Percentiles rank a stretch among this genome's conserved stretches.
phyloP scores from a whole-genome alignment of 2,329 filamentous ascomycete species.

The Leptographium wingfieldii region DNA sequence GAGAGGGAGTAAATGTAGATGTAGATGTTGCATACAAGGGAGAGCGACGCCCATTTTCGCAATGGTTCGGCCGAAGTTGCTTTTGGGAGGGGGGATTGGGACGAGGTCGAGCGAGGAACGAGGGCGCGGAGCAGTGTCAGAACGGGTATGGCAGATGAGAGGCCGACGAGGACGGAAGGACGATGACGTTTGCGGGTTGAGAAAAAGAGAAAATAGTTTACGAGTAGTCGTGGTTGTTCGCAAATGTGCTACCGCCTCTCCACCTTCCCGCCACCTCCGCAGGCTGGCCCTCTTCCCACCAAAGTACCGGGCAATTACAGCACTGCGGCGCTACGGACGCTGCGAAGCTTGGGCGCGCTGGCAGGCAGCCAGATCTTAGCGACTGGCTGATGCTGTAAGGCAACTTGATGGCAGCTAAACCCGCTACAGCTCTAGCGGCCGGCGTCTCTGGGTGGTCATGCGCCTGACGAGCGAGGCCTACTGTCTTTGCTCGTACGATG shows the following conservation, averaged over 20 bases:
- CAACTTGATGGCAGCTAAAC: neutral
- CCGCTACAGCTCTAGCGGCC: neutral
- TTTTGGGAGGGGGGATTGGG: neutral
- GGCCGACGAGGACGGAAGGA: neutral
- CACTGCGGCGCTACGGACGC: neutral
- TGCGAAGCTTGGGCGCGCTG: neutral
- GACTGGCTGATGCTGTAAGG: neutral
- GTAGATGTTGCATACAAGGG: slow-evolving; percentile 7
- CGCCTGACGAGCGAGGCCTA: no score
- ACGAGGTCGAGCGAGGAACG: neutral
- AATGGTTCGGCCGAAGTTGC: neutral
- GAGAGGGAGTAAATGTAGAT: neutral
- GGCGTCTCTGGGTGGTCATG: no score
- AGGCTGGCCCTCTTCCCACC: neutral
- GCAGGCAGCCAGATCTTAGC: neutral
- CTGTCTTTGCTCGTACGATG: no score
- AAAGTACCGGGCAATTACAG: neutral
- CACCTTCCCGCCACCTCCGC: neutral
- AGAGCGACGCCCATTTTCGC: slow-evolving; percentile 10
- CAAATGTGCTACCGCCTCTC: neutral
- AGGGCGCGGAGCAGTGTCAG: neutral
- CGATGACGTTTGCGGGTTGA: neutral
- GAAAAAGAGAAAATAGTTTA: neutral
- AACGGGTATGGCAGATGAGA: neutral
- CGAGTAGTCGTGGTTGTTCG: neutral